These are phyloP conservation scores for Suhomyces terraborum DNA, from an alignment of 1,139 yeast species.

Conservation along the genomic window DNA sequence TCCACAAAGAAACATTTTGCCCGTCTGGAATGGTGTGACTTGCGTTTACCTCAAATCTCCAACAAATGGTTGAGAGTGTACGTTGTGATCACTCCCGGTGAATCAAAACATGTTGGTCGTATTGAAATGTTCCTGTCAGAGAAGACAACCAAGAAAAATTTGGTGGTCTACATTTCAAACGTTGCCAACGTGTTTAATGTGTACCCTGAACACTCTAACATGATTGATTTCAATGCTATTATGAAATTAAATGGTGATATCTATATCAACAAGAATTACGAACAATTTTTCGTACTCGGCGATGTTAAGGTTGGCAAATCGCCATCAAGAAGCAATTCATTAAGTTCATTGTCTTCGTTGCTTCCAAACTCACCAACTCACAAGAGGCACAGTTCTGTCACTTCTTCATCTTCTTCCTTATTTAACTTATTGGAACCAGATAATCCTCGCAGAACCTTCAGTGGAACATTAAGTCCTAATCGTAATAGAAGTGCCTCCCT, in stretches of 20 bases:
- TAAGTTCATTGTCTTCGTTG: slow-evolving; percentile 14
- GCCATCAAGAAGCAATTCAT: slow-evolving; percentile 15
- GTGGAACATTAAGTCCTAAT: slow-evolving; percentile 10
- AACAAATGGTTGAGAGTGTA: slow-evolving; percentile 57
- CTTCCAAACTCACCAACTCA: slow-evolving; percentile 8
- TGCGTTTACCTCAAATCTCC: slow-evolving; percentile 56
- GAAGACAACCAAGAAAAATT: slow-evolving; percentile 42
- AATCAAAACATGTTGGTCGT: slow-evolving; percentile 42
- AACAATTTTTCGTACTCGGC: slow-evolving; percentile 25
- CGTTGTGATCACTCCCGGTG: slow-evolving; percentile 47
- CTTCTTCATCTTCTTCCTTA: slow-evolving; percentile 20
- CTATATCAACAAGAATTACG: slow-evolving; percentile 45
- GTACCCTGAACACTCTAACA: slow-evolving; percentile 55
- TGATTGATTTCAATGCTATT: slow-evolving; percentile 55
- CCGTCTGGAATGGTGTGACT: slow-evolving; percentile 57
- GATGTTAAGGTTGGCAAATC: slow-evolving; percentile 6
- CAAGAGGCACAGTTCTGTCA: slow-evolving; percentile 11
- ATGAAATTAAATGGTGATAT: slow-evolving; percentile 55
- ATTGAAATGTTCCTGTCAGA: slow-evolving; percentile 52
- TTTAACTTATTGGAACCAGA: slow-evolving; percentile 19
- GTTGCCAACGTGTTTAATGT: slow-evolving; percentile 48
- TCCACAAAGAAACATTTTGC: slow-evolving; percentile 48
- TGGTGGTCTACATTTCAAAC: slow-evolving; percentile 48
- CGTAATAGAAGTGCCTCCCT: slow-evolving; percentile 12
- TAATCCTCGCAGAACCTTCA: slow-evolving; percentile 11